Base-by-base conservation (phyloP, 2,329 filamentous ascomycete genomes). In the Pseudophaeomoniella oleicola region DNA sequence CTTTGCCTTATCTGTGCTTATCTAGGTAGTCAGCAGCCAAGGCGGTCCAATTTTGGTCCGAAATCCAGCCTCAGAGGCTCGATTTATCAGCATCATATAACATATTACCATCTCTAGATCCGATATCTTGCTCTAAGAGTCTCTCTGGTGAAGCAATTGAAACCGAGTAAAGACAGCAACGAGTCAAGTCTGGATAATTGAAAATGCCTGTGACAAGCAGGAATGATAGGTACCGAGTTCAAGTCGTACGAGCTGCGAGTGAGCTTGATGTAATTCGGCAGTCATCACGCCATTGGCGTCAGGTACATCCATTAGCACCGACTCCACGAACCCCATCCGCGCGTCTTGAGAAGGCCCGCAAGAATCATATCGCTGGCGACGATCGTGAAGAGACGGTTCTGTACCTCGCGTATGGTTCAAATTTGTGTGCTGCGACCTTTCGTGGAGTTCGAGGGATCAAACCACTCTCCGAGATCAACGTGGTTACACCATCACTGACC, bases 331-430 rank as follows among this genome's bases (percentile, higher is more conserved):
- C 22, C 6, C n/a, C 22, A 6, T 27, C n/a, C n/a, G 22, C 6
- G n/a, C 22, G 22, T n/a, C 22, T 27, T 6, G 22, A 27, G 22
- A 27, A 27, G n/a, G 6, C 22, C 6, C 22, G 22, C n/a, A 27
- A 9, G 6, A n/a, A n/a, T 9, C n/a, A 6, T n/a, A 6, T n/a
- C 22, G 22, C 6, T 9, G n/a, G 9, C 6, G 22, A 6, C 6
- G 22, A n/a, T 27, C n/a, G 9, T 27, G 9, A 27, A 27, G 36
- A 63, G 29, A 81, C 80, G 1, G 67, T 86, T 16, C 69, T 87
- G 36, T 88, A 88, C 55, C 72, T 88, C 15, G 88, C 87, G 9
- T 96, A 94, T 54, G 90, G 88, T 46, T 94, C 86, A 36, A 96
- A 96, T 55, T 72, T 96, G 42, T 75, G 71, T 42, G 74, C 78